These are phyloP conservation scores for Suillus luteus DNA, from an alignment of 768 basidiomycete genomes.

Conservation along the genomic window DNA sequence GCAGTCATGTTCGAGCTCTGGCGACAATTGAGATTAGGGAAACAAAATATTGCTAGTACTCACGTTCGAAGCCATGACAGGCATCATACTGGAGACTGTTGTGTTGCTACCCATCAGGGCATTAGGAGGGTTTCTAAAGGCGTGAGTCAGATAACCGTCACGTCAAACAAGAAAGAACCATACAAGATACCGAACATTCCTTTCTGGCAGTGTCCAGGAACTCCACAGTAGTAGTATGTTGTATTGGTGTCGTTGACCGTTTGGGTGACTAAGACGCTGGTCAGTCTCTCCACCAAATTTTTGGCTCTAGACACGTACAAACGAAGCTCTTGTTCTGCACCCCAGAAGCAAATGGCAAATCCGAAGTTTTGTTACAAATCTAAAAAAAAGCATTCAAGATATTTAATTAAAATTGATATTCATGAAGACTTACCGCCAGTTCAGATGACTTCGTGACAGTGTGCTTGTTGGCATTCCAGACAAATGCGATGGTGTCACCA, in stretches of 20 bases:
- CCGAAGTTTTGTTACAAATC: constrained; percentile 73
- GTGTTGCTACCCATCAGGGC: constrained; percentile 41
- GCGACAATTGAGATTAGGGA: constrained; percentile 7
- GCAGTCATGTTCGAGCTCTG: constrained; percentile 59
- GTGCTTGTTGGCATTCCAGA: constrained; percentile 80
- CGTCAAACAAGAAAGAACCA: constrained; percentile 15
- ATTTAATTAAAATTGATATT: background rate
- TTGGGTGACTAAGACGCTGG: constrained; percentile 55
- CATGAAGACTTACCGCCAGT: constrained; percentile 35
- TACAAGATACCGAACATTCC: constrained; percentile 86
- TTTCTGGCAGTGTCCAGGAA: constrained; percentile 71
- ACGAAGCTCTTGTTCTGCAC: constrained; percentile 61
- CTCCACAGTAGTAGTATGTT: constrained; percentile 75
- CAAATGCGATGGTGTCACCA: constrained; percentile 75
- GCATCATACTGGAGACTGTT: constrained; percentile 58
- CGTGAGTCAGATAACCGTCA: constrained; percentile 14
- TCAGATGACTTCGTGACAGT: constrained; percentile 80
- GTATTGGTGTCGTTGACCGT: constrained; percentile 73
- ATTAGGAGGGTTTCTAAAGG: constrained; percentile 56
- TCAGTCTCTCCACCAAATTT: constrained; percentile 8
- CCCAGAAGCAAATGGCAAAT: constrained; percentile 65
- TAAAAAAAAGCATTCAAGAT: background rate
- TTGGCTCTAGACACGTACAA: constrained; percentile 43
- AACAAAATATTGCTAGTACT: constrained; percentile 20
- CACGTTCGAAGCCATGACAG: constrained; percentile 46